phyloP scores from a whole-genome alignment of 2,329 filamentous ascomycete genomes.

The Aureobasidium sp. region DNA sequence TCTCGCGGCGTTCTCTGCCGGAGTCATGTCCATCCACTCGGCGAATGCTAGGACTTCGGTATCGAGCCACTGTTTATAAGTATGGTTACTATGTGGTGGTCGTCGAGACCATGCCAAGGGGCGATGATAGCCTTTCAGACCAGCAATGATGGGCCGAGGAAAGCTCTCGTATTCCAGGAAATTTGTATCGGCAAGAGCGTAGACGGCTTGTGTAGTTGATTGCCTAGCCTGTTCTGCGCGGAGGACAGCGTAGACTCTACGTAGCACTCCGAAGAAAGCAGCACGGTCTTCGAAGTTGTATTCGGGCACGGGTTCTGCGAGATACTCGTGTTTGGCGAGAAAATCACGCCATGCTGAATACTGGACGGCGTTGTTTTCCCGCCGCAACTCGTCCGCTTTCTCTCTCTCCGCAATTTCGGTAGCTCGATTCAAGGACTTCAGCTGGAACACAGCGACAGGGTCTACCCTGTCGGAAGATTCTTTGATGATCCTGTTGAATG shows the following conservation, averaged over 20 bases:
- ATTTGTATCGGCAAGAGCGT: no score
- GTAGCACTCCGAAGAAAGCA: neutral
- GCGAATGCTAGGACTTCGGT: conserved; percentile 42
- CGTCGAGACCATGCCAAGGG: neutral
- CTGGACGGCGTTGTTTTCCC: neutral
- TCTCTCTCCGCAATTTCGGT: neutral
- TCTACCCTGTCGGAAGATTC: neutral
- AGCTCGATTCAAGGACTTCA: neutral
- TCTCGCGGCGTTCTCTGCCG: conserved; percentile 36
- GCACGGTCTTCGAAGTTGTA: neutral
- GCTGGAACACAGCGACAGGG: neutral
- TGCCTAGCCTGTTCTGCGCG: neutral
- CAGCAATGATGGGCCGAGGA: neutral
- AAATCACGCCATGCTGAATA: neutral
- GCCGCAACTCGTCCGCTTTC: neutral
- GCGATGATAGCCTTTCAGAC: neutral
- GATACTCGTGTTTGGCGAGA: neutral
- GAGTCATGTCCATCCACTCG: conserved; percentile 37
- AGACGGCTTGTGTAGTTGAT: no score
- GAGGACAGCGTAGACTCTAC: neutral
- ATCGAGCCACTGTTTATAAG: conserved; percentile 31
- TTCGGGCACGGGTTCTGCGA: neutral
- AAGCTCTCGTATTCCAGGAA: neutral
- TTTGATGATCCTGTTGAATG: neutral
- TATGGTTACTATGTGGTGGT: neutral